phyloP scores from a whole-genome alignment of 108 stramenopile species.

The Schizochytrium sp. region DNA sequence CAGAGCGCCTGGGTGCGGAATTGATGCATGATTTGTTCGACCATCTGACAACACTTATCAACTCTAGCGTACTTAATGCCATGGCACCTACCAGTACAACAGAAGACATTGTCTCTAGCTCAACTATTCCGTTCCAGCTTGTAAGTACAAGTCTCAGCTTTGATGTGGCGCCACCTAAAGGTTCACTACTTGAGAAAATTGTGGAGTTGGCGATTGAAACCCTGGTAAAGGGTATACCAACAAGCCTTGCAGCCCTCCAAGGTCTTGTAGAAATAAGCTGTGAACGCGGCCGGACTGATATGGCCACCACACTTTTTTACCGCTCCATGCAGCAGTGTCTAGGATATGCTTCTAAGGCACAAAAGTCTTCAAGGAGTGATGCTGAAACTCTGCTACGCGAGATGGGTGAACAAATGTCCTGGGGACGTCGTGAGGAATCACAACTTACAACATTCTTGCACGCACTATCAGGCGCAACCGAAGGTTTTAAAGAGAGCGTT shows the following conservation, averaged over 20 bases:
- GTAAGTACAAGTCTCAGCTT: constrained; percentile 7
- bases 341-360: not conserved
- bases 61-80: not conserved
- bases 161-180: not conserved
- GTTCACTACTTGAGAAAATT: not conserved
- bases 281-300: constrained; percentile 28
- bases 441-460: not conserved
- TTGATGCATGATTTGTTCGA: constrained; percentile 9
- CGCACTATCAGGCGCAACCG: constrained; percentile 25
- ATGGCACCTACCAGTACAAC: not conserved
- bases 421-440: constrained; percentile 3
- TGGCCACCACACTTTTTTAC: constrained; percentile 45
- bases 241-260: constrained; percentile 27
- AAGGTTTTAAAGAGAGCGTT: not conserved
- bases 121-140: constrained; percentile 9
- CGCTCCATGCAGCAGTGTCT: not conserved
- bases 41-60: not conserved
- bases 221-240: constrained; percentile 17
- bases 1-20: constrained; percentile 37
- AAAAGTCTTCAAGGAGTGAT: not conserved
- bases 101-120: not conserved
- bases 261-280: constrained; percentile 44
- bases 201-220: not conserved
- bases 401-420: constrained; percentile 9
- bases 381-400: not conserved